Evolutionary conservation across 257 asterid species (phyloP).

Genomic region (Salvia splendens): DNA sequence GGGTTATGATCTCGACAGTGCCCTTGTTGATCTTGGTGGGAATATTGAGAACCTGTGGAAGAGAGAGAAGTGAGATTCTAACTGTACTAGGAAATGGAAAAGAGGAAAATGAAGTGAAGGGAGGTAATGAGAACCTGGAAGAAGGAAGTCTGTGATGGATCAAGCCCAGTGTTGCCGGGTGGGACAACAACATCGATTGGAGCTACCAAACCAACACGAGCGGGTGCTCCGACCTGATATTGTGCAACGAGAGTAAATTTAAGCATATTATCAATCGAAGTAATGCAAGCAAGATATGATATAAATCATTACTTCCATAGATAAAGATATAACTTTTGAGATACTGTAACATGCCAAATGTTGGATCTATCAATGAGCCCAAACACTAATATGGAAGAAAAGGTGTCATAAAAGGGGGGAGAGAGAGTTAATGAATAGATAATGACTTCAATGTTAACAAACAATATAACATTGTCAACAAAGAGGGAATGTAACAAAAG

Average conservation of each 20-base stretch:
- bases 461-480: background rate
- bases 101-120: too few relatives aligned
- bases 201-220: constrained; percentile 94
- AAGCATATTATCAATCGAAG: background rate
- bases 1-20: constrained; percentile 93
- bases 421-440: background rate
- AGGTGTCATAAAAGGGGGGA: background rate
- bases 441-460: background rate
- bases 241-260: background rate
- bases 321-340: too few relatives aligned
- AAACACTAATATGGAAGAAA: background rate
- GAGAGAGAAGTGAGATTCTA: background rate
- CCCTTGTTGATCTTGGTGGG: constrained; percentile 99
- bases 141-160: constrained; percentile 92
- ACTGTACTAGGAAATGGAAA: background rate
- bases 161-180: constrained; percentile 95
- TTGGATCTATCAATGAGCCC: background rate
- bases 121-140: constrained; percentile 57
- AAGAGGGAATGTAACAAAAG: background rate
- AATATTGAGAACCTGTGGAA: constrained; percentile 73
- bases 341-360: background rate
- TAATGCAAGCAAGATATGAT: background rate
- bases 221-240: constrained; percentile 94
- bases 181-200: constrained; percentile 94
- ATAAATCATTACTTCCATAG: background rate